Base-by-base conservation (phyloP, 148 eudicot species). In the Rhododendron mucronatum region DNA sequence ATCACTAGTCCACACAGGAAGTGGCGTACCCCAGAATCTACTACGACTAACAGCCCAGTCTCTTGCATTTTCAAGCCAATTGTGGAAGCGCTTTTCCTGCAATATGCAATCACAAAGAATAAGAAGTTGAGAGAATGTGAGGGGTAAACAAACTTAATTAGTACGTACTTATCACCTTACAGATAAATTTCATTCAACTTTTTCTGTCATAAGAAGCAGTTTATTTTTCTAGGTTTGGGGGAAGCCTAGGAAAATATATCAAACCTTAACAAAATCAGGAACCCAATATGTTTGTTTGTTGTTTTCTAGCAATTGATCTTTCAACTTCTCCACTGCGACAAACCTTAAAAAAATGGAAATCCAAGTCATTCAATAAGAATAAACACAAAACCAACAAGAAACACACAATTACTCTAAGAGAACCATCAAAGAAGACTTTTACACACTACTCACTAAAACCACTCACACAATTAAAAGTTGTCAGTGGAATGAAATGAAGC, bases 41-140 rank as follows among this genome's bases (percentile, higher is more conserved):
- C 98, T 97, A 88, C 99, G 93, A 90, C 98, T 95, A 39, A 97
- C 94, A 55, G 98, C 98, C 99, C 99, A 97, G 83, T 97, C 99
- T 89, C 99, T 94, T 39, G 98, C 99, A 93, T 97, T 97, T 92
- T 97, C 98, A 28, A 97, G 93, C 99, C 99, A 97, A 84, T 97
- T 97, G 85, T 97, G 99, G 88, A 97, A 97, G 13, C 98, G 96
- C 83, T 97, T 97, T 89, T 95, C 98, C 98, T 95, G 86, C 26
- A 90, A 78, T 23, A 69, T 26, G 51, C 15, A 76, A 82, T 84
- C 45, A 41, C 21, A 45, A 75, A 30, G 23, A 9, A 45, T 10
- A 84, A 30, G 48, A 18, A 63, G 23, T 80, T 37, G 3, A 79
- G 51, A 39, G 45, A 51, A 55, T 35, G 20, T 23, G 48, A 61